Evolutionary conservation across 2,329 filamentous ascomycete species (phyloP).

Genomic region (Aureobasidium sp.): DNA sequence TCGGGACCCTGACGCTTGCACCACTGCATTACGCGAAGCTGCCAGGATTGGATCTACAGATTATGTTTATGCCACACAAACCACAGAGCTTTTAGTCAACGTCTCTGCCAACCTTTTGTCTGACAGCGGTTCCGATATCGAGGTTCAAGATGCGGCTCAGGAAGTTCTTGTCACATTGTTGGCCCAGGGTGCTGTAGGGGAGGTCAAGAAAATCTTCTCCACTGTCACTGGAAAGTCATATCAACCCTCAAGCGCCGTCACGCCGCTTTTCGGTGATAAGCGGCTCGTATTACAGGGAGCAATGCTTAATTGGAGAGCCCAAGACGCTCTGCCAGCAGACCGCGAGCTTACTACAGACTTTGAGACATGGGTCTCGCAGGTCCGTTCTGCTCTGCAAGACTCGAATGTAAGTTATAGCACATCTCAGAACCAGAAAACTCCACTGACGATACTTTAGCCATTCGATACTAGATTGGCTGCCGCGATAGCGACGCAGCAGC

Average conservation of each 20-base stretch:
- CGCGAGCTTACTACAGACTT: neutral
- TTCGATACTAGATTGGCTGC: constrained; percentile 23
- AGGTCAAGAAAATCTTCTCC: neutral
- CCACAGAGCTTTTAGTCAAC: neutral
- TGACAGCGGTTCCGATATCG: neutral
- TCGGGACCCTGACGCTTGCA: constrained; percentile 10
- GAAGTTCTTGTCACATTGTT: neutral
- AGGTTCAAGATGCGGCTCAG: constrained; percentile 11
- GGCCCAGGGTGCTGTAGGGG: neutral
- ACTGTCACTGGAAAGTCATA: neutral
- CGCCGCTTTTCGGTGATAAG: neutral
- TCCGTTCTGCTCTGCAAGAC: constrained; percentile 17
- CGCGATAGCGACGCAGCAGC: constrained; percentile 17
- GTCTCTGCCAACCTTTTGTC: neutral
- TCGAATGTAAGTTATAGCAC: constrained; percentile 1
- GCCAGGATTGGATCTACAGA: neutral
- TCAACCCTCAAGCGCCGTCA: neutral
- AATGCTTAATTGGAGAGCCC: neutral
- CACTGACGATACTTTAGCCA: constrained; percentile 13
- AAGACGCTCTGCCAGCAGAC: neutral
- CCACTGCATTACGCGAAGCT: neutral
- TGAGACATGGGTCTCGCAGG: neutral
- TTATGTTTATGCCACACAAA: neutral
- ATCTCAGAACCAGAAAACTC: neutral
- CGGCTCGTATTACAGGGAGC: constrained; percentile 1